Percentiles rank a stretch among this genome's conserved stretches.
Conservation (phyloP, 495 filamentous ascomycete species). For the Beverwykella pulmonaria region DNA sequence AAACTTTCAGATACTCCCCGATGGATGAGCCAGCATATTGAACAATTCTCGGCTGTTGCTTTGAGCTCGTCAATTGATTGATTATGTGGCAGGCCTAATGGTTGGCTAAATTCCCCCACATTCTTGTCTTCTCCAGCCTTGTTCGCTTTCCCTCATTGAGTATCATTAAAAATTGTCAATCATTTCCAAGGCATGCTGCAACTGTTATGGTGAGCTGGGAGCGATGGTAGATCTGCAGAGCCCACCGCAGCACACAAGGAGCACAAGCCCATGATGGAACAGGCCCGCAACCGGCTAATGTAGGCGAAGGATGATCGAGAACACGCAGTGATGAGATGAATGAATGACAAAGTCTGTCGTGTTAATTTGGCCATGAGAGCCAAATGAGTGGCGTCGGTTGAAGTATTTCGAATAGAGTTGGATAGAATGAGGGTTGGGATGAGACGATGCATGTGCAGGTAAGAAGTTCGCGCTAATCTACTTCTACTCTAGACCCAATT, state of each 20-base stretch:
- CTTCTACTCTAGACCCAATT: background rate
- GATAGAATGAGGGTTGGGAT: background rate
- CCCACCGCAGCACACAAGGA: constrained; percentile 3
- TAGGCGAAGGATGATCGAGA: background rate
- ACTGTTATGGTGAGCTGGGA: constrained; percentile 1
- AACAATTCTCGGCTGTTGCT: constrained; percentile 12
- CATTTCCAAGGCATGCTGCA: background rate
- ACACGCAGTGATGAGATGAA: background rate
- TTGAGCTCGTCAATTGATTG: constrained; percentile 21
- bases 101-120: constrained; percentile 29
- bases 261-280: constrained; percentile 1
- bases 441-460: background rate
- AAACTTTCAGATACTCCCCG: constrained; percentile 1
- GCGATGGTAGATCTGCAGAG: constrained; percentile 7
- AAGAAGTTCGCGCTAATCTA: background rate
- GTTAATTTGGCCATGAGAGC: background rate
- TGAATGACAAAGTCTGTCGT: background rate
- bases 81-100: constrained; percentile 12
- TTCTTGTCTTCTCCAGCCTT: constrained; percentile 3
- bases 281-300: background rate
- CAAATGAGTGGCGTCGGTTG: background rate
- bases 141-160: background rate
- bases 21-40: constrained; percentile 18
- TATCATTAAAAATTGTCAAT: background rate
- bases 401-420: background rate